Conservation (phyloP, 768 basidiomycete species). For the Rickenella mellea region DNA sequence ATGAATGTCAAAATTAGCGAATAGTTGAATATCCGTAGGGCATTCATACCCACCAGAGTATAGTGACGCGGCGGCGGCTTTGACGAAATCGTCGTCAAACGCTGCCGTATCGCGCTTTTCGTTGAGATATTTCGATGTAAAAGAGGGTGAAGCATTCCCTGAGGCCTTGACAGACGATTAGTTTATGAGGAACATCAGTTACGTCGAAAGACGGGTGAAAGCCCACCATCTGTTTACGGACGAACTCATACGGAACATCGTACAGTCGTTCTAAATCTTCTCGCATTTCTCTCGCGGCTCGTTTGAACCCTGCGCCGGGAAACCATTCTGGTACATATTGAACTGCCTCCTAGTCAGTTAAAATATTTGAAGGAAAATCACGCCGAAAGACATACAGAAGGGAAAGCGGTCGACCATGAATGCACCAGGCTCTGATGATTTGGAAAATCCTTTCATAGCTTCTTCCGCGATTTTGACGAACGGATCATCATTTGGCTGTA, state of each 20-base stretch:
- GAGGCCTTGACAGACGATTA: conserved; percentile 6
- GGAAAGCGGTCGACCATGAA: conserved; percentile 23
- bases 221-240: conserved; percentile 37
- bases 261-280: conserved; percentile 18
- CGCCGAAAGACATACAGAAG: conserved; percentile 10
- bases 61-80: conserved; percentile 45
- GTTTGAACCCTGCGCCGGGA: conserved; percentile 22
- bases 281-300: conserved; percentile 15
- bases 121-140: conserved; percentile 36
- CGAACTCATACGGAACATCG: conserved; percentile 39
- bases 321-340: conserved; percentile 27
- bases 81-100: conserved; percentile 44
- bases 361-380: not conserved
- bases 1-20: not conserved
- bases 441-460: conserved; percentile 26
- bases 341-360: conserved; percentile 9
- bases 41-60: conserved; percentile 29
- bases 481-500: conserved; percentile 22
- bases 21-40: not conserved
- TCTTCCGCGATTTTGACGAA: conserved; percentile 25
- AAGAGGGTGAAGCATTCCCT: conserved; percentile 23
- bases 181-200: too few species aligned
- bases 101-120: conserved; percentile 24
- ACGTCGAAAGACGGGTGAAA: not conserved
- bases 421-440: conserved; percentile 23